phyloP scores from a whole-genome alignment of 2,329 filamentous ascomycete genomes.

The Aureobasidium namibiae region DNA sequence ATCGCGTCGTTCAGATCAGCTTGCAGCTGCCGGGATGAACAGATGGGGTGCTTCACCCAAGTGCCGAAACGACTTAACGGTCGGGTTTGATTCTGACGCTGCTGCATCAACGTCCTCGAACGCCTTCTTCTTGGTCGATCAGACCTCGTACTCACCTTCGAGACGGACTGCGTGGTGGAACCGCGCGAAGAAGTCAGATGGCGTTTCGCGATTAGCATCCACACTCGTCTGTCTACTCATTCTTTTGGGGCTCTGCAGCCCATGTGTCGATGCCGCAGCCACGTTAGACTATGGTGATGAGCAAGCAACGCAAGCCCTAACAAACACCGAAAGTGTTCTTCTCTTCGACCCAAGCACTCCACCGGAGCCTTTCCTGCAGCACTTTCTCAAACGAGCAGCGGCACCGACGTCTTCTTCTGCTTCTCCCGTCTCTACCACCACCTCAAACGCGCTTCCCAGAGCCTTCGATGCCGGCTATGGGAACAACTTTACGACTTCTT shows the following conservation, averaged over 20 bases:
- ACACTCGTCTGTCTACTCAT: background rate
- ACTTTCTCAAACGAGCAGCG: slow-evolving; percentile 9
- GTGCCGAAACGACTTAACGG: slow-evolving; percentile 3
- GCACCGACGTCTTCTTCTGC: slow-evolving; percentile 6
- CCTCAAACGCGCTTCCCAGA: slow-evolving; percentile 25
- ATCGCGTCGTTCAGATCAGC: background rate
- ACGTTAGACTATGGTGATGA: background rate
- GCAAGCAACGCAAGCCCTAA: background rate
- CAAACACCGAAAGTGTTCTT: slow-evolving; percentile 3
- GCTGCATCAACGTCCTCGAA: background rate
- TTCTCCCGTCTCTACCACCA: slow-evolving; percentile 2
- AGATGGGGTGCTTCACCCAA: slow-evolving; percentile 1
- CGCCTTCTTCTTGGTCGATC: background rate
- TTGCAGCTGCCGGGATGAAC: slow-evolving; percentile 1
- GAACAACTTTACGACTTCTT: slow-evolving; percentile 43
- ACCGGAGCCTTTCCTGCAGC: slow-evolving; percentile 1
- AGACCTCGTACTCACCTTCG: background rate
- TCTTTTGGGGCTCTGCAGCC: background rate
- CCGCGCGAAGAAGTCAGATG: background rate
- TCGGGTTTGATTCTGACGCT: background rate
- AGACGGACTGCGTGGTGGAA: background rate
- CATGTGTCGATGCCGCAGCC: background rate
- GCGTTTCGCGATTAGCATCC: background rate
- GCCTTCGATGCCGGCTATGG: slow-evolving; percentile 42
- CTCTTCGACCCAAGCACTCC: slow-evolving; percentile 13